Evolutionary conservation across 768 basidiomycete species (phyloP), one percentile per base, ranked within the genome.

Genomic region (Coprinopsis strossmayeri): DNA sequence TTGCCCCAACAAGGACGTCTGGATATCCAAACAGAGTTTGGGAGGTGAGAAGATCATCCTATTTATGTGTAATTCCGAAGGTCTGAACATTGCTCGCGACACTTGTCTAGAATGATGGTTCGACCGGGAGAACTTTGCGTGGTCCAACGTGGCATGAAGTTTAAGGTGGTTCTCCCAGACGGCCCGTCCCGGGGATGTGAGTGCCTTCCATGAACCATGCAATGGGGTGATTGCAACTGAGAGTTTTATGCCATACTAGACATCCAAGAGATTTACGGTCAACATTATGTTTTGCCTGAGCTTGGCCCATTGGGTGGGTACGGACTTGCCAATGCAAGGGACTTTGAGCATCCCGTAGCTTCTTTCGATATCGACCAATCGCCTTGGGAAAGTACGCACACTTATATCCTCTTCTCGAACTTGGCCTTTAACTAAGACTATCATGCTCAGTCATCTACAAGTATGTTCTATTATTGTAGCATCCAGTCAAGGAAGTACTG

Each of bases 21-120:
- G 53, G 81, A 84, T 57, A 74, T 86, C 34, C 81, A 82, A 61
- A 84, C 82, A 1, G 82, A 86, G 61, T 76, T 80, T 52, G 82
- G 82, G 45, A 78, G 72, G 81, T 81, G 54, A 54, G 77, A 66
- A 15, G 3, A 26, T 2, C 0, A 37, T 4, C 39, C 10, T 13
- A 24, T 2, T 27, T 34, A 23, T 7, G 26, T 50, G 38, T 32
- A 21, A 17, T 17, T 13, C 30, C 17, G 30, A 27, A 28, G 15
- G 25, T n/a, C 30, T 47, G 28, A 42, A 39, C 38, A 54, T 24
- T 54, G 52, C 21, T 47, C n/a, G 18, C 10, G 12, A 37, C 9
- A 25, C 26, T 41, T 20, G 4, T 40, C 2, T 49, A 81, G 79
- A 55, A 49, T 84, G 51, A 81, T 82, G 80, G 79, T 75, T 10